Evolutionary conservation across 352 stramenopile genomes (phyloP), one percentile per base, ranked within the genome.

Genomic region (Globisporangium paroecandrum): DNA sequence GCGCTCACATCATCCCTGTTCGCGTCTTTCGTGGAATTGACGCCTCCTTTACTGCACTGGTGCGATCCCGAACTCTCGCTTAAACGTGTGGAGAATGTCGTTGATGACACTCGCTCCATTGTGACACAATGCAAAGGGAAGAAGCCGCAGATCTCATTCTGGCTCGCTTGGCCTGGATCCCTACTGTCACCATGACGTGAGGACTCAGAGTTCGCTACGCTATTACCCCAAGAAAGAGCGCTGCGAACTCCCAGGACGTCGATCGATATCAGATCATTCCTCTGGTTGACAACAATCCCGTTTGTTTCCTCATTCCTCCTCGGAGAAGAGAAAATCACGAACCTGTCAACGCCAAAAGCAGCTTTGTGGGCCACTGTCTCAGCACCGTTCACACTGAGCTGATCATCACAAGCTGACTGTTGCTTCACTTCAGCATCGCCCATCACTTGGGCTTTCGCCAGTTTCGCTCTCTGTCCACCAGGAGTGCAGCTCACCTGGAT

Each of bases 211-310:
- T 3, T 57, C 22, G 51, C 24, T 12, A 7, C 27, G 20, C 49
- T 56, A 13, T 3, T 32, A 32, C 27, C 15, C 34, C 29, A 46
- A 20, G 38, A 20, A 20, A 47, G 38, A 47, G 38, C 38, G 13
- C 47, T n/a, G 7, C 34, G 24, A 6, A 25, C 43, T 7, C 12
- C n/a, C 43, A 27, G 10, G 20, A 36, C 36, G 5, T 15, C 43
- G 25, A 69, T 53, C 4, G 54, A 58, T 29, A 69, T 69, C 41
- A 69, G 24, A 65, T 69, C 64, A 15, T 69, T 69, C 24, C 64
- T 41, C 49, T 27, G 12, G 20, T 27, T 7, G 32, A 22, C 18
- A 27, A n/a, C 18, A 29, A 6, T 12, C 13, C 22, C 47, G 25
- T 15, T 34, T 61, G 9, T n/a, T 15, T 41, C 15, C 18, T 12